Percentiles rank a stretch among this genome's conserved stretches.
Evolutionary conservation across 352 stramenopile genomes (phyloP).

Genomic region (Phytophthora rubi): DNA sequence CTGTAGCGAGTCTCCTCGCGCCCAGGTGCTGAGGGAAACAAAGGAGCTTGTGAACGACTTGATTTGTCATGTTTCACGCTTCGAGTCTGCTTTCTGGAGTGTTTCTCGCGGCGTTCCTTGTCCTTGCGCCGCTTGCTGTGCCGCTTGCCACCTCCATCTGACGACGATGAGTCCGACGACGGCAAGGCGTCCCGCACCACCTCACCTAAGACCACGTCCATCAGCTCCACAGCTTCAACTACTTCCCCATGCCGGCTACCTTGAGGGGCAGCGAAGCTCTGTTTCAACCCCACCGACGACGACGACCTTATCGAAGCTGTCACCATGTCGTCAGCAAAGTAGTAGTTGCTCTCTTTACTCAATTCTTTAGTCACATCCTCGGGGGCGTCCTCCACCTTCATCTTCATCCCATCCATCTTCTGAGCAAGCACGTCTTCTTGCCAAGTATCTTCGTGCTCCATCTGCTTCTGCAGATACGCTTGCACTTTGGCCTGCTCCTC

Average conservation of each 20-base stretch:
- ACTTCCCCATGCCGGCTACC: slow-evolving; percentile 3
- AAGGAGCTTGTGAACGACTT: neutral
- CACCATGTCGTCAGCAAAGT: slow-evolving; percentile 29
- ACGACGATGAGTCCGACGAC: slow-evolving; percentile 39
- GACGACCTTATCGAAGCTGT: slow-evolving; percentile 14
- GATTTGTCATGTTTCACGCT: slow-evolving; percentile 12
- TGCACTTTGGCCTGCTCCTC: slow-evolving; percentile 28
- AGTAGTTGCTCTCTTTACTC: neutral
- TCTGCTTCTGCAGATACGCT: slow-evolving; percentile 30
- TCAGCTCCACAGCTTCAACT: slow-evolving; percentile 18
- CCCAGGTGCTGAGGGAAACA: slow-evolving; percentile 12
- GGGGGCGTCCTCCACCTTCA: slow-evolving; percentile 19
- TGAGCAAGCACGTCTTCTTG: slow-evolving; percentile 7
- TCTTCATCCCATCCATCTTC: slow-evolving; percentile 16
- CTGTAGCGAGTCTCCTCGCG: neutral
- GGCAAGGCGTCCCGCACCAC: slow-evolving; percentile 49
- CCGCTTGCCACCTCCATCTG: slow-evolving; percentile 1
- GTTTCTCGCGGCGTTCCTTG: slow-evolving; percentile 14
- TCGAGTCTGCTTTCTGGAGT: slow-evolving; percentile 18
- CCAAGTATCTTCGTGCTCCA: slow-evolving; percentile 30
- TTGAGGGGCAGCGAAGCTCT: slow-evolving; percentile 11
- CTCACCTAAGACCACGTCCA: slow-evolving; percentile 9
- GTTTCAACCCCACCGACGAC: slow-evolving; percentile 7
- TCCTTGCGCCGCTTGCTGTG: slow-evolving; percentile 13
- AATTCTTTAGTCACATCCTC: slow-evolving; percentile 9